phyloP scores from a whole-genome alignment of 2,329 filamentous ascomycete species.

The Cladosporium sp. region DNA sequence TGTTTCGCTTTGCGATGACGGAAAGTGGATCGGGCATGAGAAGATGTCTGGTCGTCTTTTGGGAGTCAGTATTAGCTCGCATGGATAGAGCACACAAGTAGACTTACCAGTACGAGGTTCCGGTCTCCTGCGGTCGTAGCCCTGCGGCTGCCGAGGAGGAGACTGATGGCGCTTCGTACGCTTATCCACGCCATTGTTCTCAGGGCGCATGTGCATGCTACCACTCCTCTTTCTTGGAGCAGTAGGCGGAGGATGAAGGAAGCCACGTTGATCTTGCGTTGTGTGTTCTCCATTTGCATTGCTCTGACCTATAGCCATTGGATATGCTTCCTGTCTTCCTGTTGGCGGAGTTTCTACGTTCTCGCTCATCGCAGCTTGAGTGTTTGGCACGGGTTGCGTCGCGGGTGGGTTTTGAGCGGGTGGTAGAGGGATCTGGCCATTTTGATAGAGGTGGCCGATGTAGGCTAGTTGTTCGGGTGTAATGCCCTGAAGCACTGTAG shows the following conservation, averaged over 20 bases:
- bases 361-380: not conserved
- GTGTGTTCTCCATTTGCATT: conserved; percentile 67
- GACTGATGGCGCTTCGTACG: not conserved
- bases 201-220: not conserved
- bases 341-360: not conserved
- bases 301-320: conserved; percentile 50
- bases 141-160: conserved; percentile 11
- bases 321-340: conserved; percentile 9
- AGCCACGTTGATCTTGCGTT: conserved; percentile 16
- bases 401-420: conserved; percentile 7
- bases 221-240: conserved; percentile 23
- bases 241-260: conserved; percentile 26
- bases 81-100: not conserved
- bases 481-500: conserved; percentile 19
- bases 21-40: conserved; percentile 6
- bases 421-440: conserved; percentile 23
- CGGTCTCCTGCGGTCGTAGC: conserved; percentile 6
- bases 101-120: not conserved
- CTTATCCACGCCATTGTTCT: not conserved
- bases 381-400: not conserved
- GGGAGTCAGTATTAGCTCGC: not conserved
- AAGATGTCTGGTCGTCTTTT: not conserved
- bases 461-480: conserved; percentile 26
- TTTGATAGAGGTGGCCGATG: conserved; percentile 25
- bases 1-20: conserved; percentile 11